Conservation (phyloP, 257 asterid species). For the Plantago major region DNA sequence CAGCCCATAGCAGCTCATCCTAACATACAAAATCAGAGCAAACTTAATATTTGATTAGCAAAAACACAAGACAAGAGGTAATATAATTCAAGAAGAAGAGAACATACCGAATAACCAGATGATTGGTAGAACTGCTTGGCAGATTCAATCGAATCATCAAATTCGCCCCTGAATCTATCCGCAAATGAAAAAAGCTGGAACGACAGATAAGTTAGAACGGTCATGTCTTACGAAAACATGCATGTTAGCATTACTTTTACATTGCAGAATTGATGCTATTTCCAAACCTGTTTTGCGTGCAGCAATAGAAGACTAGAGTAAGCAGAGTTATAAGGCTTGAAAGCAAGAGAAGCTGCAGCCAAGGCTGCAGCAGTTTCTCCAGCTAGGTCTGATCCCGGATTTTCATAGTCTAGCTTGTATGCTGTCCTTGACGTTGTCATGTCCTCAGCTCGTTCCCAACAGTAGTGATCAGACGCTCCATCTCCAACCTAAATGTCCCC, state of each 20-base stretch:
- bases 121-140: constrained; percentile 48
- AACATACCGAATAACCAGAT: constrained; percentile 43
- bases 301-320: constrained; percentile 64
- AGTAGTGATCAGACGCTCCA: constrained; percentile 78
- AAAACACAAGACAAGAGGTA: neutral
- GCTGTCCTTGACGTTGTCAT: constrained; percentile 85
- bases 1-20: constrained; percentile 95
- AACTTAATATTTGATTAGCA: neutral
- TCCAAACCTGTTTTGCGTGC: constrained; percentile 67
- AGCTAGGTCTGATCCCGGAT: constrained; percentile 92
- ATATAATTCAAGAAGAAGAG: neutral
- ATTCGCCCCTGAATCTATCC: constrained; percentile 43
- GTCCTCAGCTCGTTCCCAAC: constrained; percentile 96
- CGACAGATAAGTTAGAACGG: neutral
- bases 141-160: constrained; percentile 39
- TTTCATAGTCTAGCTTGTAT: constrained; percentile 70
- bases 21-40: constrained; percentile 14
- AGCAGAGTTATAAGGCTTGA: constrained; percentile 64
- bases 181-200: constrained; percentile 57
- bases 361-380: constrained; percentile 89
- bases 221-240: neutral
- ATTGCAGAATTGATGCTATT: neutral
- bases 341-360: constrained; percentile 87
- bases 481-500: constrained; percentile 59
- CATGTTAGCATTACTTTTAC: neutral